Base-by-base conservation (phyloP, 257 asterid species). In the Dorcoceras hygrometricum region DNA sequence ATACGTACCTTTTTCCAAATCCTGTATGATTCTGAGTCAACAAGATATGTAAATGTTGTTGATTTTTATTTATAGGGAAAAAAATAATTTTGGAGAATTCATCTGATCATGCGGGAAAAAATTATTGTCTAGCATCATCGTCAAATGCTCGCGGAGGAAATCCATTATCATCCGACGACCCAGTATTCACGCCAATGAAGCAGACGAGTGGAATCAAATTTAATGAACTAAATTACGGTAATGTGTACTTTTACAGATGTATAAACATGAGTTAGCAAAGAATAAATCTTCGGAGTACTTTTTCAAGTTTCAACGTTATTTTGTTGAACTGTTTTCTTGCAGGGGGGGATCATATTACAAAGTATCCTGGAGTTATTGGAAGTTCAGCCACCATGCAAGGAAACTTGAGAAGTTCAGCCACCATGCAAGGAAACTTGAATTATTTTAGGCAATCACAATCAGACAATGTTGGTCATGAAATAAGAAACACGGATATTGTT, bases 231-330 rank as follows among this genome's bases (percentile, higher is more conserved):
- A 39, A 39, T 39, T 39, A 12, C 12, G 18, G n/a, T 12, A 11
- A 39, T 39, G 12, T 16, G 46, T 36, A 36, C 14, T 36, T 4
- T 28, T 29, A n/a, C 34, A 5, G 6, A 29, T 29, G 4, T 12
- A 39, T 39, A n/a, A 3, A 10, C 50, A 34, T 9, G 11, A 34
- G 14, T 2, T 34, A 34, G 8, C 9, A 9, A 34, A 8, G 10
- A 31, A 6, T 31, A 31, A 31, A 0, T 31, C 5, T 34, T 34
- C 8, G 23, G 31, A 24, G 16, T 4, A n/a, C n/a, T n/a, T n/a
- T n/a, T n/a, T n/a, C n/a, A n/a, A n/a, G 39, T 23, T 65, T 59
- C 2, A 16, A 63, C 12, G 26, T 54, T 19, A 75, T 59, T 59
- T 58, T 65, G 34, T 73, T 29, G 56, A 24, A 18, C 16, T 3